Base-by-base conservation (phyloP, 768 basidiomycete species). In the Coprinellus micaceus region DNA sequence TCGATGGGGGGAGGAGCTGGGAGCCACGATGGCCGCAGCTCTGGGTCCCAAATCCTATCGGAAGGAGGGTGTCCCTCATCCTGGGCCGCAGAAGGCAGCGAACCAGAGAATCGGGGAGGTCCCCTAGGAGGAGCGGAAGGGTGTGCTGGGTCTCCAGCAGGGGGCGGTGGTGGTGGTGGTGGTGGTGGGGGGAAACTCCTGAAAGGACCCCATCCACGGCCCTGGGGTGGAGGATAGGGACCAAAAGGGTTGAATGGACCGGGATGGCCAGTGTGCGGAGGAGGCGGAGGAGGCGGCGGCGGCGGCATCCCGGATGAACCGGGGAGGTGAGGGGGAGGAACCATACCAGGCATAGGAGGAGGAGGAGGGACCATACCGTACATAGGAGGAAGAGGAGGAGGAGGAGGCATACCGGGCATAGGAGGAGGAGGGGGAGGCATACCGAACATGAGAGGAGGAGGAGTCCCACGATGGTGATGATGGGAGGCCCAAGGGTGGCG, bases 151-250 rank as follows among this genome's bases (percentile, higher is more conserved):
- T 55, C 51, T 0, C 63, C 66, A 0, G 57, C 62, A 3, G 66
- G 65, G 3, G 69, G 69, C 0, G 61, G 58, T 5, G 65, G 62
- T 2, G 52, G 54, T 4, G 48, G 58, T 19, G 60, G 61, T 29
- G 62, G 55, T 29, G 65, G 60, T 7, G 60, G 37, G n/a, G 37
- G 37, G n/a, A 39, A 12, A 39, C n/a, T 39, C 37, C 13, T 12
- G 37, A 39, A 39, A 3, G 37, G 37, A n/a, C n/a, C n/a, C n/a
- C n/a, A n/a, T n/a, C 37, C 37, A 39, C 13, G 37, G n/a, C 37
- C n/a, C n/a, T n/a, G n/a, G n/a, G n/a, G n/a, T n/a, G 7, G 36
- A 37, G 7, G 17, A 37, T 37, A 17, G 36, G 36, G 36, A 7
- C 36, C 10, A 44, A 21, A 22, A 21, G 22, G 15, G 43, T 44